Evolutionary conservation across 106 monocot species (phyloP), one percentile per base, ranked within the genome.

Genomic region (Xerophyta viscosa): DNA sequence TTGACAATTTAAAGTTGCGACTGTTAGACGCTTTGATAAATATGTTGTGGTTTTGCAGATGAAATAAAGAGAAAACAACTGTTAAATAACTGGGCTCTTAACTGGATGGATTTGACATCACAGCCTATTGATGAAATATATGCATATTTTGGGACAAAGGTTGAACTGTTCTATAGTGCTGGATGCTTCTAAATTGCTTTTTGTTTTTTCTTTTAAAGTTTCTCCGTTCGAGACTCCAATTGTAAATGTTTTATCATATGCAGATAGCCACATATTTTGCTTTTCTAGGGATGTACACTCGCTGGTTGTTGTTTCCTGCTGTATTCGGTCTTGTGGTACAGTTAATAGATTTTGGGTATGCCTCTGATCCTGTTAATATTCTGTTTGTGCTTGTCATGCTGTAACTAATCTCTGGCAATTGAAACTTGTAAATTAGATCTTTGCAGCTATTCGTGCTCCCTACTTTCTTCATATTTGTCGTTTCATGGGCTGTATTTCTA

Each of bases 51-150:
- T 18, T 17, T 28, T 65, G 31, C 67, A 89, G 89, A 84, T 71
- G 83, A 84, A 62, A 42, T 37, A 17, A 89, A 65, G 64, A 73
- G 89, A 67, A 89, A 89, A 62, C 70, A 67, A 27, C 79, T 83
- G 8, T 22, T 80, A 56, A 66, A 58, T 71, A 79, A 57, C 30
- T 92, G 86, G 91, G 91, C 91, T 39, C 73, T 92, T 39, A 86
- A 92, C 31, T 92, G 75, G 86, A 47, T 77, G 61, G 91, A 82
- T 54, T 79, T 92, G 44, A 92, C 91, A 24, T 82, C 70, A 71
- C 91, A 92, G 30, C 91, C 91, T 51, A 73, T 92, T 54, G 91
- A 92, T 66, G 91, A 92, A 69, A 82, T 92, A 45, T 86, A 92
- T 55, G 73, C 73, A 42, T 92, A 92, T 31, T 92, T 73, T 71